Conservation (phyloP, 1,139 yeast genomes). For the Taphrina pruni region DNA sequence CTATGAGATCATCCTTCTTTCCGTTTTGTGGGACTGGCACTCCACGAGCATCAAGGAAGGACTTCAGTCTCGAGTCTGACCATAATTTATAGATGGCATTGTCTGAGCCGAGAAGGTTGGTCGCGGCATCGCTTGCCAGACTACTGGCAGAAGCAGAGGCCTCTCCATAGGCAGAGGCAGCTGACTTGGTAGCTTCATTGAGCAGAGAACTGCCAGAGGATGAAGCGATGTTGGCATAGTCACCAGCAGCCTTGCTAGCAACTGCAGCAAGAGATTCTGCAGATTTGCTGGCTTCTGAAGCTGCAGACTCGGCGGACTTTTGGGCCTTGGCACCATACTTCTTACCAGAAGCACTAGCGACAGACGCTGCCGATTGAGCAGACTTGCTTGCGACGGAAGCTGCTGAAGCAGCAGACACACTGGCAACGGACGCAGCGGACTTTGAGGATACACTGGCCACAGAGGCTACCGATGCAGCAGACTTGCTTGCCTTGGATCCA, state of each 20-base stretch:
- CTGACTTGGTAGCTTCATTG: slow-evolving; percentile 33
- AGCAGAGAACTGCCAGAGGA: slow-evolving; percentile 4
- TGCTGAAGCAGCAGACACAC: slow-evolving; percentile 20
- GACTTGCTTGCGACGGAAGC: slow-evolving; percentile 35
- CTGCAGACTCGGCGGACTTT: slow-evolving; percentile 33
- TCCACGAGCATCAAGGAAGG: slow-evolving; percentile 62
- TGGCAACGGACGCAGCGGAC: slow-evolving; percentile 33
- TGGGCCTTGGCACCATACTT: slow-evolving; percentile 28
- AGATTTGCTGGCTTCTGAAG: slow-evolving; percentile 25
- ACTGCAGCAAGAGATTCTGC: slow-evolving; percentile 26
- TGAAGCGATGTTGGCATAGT: slow-evolving; percentile 5
- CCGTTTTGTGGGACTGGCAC: slow-evolving; percentile 58
- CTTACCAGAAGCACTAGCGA: slow-evolving; percentile 30
- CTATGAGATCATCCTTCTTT: slow-evolving; percentile 58
- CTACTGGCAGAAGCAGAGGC: slow-evolving; percentile 42
- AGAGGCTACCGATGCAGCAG: slow-evolving; percentile 25
- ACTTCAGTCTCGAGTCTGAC: slow-evolving; percentile 56
- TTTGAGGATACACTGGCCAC: slow-evolving; percentile 33
- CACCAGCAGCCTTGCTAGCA: slow-evolving; percentile 32
- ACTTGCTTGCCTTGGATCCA: slow-evolving; percentile 32
- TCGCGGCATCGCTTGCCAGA: slow-evolving; percentile 38
- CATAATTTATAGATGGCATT: slow-evolving; percentile 48
- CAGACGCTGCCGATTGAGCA: slow-evolving; percentile 28
- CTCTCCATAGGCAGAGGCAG: slow-evolving; percentile 42
- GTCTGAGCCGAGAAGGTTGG: slow-evolving; percentile 43